phyloP scores from a whole-genome alignment of 305 asterid genomes.

The Fraxinus floribunda region DNA sequence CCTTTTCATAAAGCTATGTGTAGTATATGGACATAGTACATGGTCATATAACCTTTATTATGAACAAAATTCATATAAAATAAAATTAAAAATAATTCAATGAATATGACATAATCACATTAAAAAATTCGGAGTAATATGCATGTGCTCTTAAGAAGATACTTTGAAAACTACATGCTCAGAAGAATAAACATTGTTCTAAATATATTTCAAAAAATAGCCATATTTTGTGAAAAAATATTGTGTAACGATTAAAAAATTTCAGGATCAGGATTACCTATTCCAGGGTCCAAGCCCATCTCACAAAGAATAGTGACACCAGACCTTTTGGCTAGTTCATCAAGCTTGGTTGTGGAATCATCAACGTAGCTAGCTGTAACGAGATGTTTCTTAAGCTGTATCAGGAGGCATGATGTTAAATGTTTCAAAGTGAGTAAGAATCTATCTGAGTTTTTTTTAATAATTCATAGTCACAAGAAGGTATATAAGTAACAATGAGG shows the following conservation, averaged over 20 bases:
- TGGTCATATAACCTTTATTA: neutral
- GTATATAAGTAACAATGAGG: neutral
- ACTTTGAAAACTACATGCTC: neutral
- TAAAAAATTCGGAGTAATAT: neutral
- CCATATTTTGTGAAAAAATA: neutral
- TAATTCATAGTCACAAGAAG: neutral
- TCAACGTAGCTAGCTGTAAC: constrained; percentile 96
- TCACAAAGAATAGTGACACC: constrained; percentile 85
- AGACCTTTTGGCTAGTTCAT: constrained; percentile 65
- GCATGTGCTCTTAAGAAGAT: neutral
- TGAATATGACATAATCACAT: neutral
- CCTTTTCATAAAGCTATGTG: neutral
- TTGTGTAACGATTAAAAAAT: neutral
- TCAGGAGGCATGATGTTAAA: constrained; percentile 18
- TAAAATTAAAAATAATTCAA: neutral
- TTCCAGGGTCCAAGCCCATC: constrained; percentile 99
- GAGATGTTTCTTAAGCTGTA: constrained; percentile 81
- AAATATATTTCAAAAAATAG: neutral
- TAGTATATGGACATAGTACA: neutral
- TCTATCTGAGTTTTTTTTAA: neutral
- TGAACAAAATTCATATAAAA: neutral
- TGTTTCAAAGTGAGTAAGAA: neutral
- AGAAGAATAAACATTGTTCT: neutral
- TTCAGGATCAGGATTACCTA: constrained; percentile 48
- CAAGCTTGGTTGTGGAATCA: constrained; percentile 77